Base-by-base conservation (phyloP, 2,329 filamentous ascomycete genomes). In the Fusarium dimerum region DNA sequence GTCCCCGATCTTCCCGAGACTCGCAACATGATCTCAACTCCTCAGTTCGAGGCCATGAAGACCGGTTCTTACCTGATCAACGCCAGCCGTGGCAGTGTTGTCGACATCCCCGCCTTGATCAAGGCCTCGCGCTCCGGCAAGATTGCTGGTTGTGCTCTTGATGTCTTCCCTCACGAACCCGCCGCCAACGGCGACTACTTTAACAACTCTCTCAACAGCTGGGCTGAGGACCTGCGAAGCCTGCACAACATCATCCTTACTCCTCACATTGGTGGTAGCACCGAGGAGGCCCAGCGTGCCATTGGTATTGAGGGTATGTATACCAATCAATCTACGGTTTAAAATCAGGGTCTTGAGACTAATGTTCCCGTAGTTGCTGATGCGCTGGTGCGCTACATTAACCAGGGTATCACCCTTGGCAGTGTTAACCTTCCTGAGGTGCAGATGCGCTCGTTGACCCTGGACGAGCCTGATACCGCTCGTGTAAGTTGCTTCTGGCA, bases 401-500 rank as follows among this genome's bases (percentile, higher is more conserved):
- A 97, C 76, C 91, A 94, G 73, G 94, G 94, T 55, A 85, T 88
- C 51, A 99, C 94, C 3, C 74, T 95, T 26, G 92, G 92, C 61
- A 91, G 92, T 55, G 94, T 97, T 70, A 99, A 99, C 76, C 80
- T 99, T 78, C 94, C 94, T n/a, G 94, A 97, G 74, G 89, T 96
- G 63, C 87, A 86, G 63, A 81, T 99, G 65, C 88, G 94, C 62
- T 92, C 88, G n/a, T 77, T 97, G 65, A 96, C 92, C 2, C 82
- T 91, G 59, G 92, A 96, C 53, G 92, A 97, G 75, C 84, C 88
- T 20, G 86, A 96, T 70, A 89, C 94, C 71, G 92, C 92, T 50
- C 88, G 94, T 69, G 88, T 87, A 73, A 55, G 68, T 53, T 49
- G 40, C 43, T 12, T 11, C 20, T 36, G 30, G 5, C 13, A 7